Percentiles rank a stretch among this genome's conserved stretches.
These are phyloP conservation scores for Stellera chamaejasme DNA, from an alignment of 345 rosid species.

Conservation along the genomic window DNA sequence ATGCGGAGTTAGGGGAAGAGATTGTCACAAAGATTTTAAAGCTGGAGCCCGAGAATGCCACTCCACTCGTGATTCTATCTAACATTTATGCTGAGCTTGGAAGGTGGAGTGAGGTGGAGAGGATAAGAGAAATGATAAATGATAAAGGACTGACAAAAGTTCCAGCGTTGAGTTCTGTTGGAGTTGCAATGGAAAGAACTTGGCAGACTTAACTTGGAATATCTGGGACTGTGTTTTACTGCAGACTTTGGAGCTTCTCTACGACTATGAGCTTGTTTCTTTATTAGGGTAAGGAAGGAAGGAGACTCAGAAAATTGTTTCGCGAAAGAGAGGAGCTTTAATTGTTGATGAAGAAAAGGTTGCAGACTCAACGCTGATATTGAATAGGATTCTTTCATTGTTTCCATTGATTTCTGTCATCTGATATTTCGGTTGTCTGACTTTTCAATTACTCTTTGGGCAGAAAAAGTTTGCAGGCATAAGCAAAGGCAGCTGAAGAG, in stretches of 20 bases:
- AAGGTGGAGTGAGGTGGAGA: conserved; percentile 51
- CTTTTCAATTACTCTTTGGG: not conserved
- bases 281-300: conserved; percentile 39
- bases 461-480: conserved; percentile 95
- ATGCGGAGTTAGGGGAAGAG: conserved; percentile 44
- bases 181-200: conserved; percentile 18
- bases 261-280: conserved; percentile 7
- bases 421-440: too few species aligned
- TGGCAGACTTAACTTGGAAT: conserved; percentile 16
- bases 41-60: conserved; percentile 43
- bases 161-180: conserved; percentile 38
- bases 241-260: not conserved
- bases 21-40: conserved; percentile 39
- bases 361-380: not conserved
- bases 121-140: conserved; percentile 34
- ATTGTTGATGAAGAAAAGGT: conserved; percentile 75
- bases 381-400: not conserved
- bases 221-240: not conserved
- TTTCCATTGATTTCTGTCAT: not conserved
- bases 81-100: conserved; percentile 45
- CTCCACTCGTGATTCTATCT: conserved; percentile 51
- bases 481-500: conserved; percentile 92
- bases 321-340: conserved; percentile 83
- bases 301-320: conserved; percentile 78
- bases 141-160: conserved; percentile 36